Conservation (phyloP, 2,329 filamentous ascomycete species). For the Colletotrichum simmondsii region DNA sequence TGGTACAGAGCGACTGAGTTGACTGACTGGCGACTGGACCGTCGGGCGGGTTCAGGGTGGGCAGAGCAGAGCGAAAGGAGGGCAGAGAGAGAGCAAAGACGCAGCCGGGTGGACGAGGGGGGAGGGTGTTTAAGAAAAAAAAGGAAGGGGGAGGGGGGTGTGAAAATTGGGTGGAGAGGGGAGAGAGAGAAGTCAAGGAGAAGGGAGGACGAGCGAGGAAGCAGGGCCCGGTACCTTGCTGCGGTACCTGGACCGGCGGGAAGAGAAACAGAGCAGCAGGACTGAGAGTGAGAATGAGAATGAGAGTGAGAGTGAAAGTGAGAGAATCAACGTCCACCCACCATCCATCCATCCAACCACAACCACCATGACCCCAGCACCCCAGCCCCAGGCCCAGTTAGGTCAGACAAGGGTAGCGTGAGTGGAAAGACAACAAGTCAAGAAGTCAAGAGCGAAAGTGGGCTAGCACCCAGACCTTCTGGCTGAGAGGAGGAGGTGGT, state of each 20-base stretch:
- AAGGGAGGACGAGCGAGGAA: slow-evolving; percentile 4
- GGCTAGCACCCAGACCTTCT: neutral
- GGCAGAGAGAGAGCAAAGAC: neutral
- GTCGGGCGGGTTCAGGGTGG: neutral
- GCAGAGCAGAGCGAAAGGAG: neutral
- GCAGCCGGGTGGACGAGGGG: slow-evolving; percentile 7
- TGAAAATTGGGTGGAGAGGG: neutral
- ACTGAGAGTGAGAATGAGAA: neutral
- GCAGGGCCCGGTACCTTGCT: neutral
- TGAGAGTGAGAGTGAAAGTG: neutral
- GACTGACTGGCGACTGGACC: slow-evolving; percentile 7
- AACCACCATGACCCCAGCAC: neutral
- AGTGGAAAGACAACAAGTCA: slow-evolving; percentile 1
- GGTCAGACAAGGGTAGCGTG: slow-evolving; percentile 5
- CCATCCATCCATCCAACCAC: neutral
- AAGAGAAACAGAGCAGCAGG: neutral
- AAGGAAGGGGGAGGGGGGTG: slow-evolving; percentile 15
- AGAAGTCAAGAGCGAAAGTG: slow-evolving; percentile 1
- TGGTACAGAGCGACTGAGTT: neutral
- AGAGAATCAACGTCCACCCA: neutral
- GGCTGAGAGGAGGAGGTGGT: neutral
- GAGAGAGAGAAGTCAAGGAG: neutral
- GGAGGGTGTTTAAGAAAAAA: slow-evolving; percentile 28
- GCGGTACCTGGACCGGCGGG: slow-evolving; percentile 12
- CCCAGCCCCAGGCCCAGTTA: neutral